Evolutionary conservation across 805 yeast genomes (phyloP), one percentile per base, ranked within the genome.

Genomic region (Sugiyamaella floridensis): DNA sequence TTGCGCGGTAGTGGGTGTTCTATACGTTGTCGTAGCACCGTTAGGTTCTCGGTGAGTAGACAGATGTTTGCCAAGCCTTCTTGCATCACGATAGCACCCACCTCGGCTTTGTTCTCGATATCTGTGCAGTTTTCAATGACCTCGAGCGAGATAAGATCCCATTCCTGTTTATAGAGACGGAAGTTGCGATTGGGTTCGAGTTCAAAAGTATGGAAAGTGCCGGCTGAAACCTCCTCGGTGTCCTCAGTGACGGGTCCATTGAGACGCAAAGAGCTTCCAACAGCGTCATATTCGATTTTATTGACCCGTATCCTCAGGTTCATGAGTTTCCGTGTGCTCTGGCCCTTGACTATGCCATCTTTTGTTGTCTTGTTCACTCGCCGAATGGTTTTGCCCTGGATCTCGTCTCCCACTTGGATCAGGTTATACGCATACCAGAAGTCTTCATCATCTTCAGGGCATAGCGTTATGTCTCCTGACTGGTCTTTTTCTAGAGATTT

Each of bases 1-100:
- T 90, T 92, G 59, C 85, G 83, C 1, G 99, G 98, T 43, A 93
- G 81, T 1, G 85, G 73, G 61, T 85, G 84, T 62, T 89, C 97
- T 22, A 90, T 76, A 63, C 89, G 88, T 56, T 83, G 82, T 56
- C 86, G 77, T 50, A 92, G 64, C 22, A 89, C 81, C 0, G 97
- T 92, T 82, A 92, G 85, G 52, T 85, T 85, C 46, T 90, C 95
- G 0, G 97, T 89, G 18, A 93, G 76, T 48, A 89, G 73, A 68
- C 99, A 92, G 19, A 92, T 72, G 67, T 92, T 96, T 2, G 97
- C 97, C 50, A 93, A 80, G 18, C 98, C 99, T 63, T 93, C 97
- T 68, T 92, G 89, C 61, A 93, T 69, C 0, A 90, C 95, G 20
- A 93, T 82, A 1, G 98, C 98, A 2, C 96, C 99, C 18, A 92